Percentiles rank a stretch among this genome's conserved stretches.
These are phyloP conservation scores for Typha latifolia DNA, from an alignment of 176 grass and related monocot species.

Conservation along the genomic window DNA sequence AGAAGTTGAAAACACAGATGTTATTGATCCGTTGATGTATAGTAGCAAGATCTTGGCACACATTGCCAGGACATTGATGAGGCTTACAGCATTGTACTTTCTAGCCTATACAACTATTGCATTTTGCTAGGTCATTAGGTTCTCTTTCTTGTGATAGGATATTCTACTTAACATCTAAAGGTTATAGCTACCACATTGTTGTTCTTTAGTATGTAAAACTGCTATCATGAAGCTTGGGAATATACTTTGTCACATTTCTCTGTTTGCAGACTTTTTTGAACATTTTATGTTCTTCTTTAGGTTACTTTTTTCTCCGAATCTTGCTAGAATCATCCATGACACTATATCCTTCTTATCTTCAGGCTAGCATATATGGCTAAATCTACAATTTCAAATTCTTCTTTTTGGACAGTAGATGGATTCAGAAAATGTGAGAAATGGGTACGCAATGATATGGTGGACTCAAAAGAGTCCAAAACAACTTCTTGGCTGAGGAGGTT, in stretches of 20 bases:
- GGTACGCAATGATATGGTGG: slow-evolving; percentile 59
- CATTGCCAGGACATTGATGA: too few relatives aligned
- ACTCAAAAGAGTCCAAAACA: slow-evolving; percentile 84
- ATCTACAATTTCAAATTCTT: slow-evolving; percentile 24
- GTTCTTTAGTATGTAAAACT: too few relatives aligned
- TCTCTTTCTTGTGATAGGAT: too few relatives aligned
- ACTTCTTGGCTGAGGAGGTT: slow-evolving; percentile 95
- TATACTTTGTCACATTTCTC: too few relatives aligned
- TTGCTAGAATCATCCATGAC: slow-evolving; percentile 6
- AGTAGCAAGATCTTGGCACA: too few relatives aligned
- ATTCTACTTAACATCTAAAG: too few relatives aligned
- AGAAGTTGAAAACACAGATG: too few relatives aligned
- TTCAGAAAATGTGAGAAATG: slow-evolving; percentile 99
- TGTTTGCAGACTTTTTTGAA: background rate
- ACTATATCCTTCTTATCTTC: slow-evolving; percentile 18
- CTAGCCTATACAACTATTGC: background rate
- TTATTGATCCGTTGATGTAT: too few relatives aligned
- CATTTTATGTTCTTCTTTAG: background rate
- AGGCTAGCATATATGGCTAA: slow-evolving; percentile 42
- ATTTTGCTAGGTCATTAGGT: background rate
- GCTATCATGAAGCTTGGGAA: too few relatives aligned
- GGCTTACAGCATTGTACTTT: background rate
- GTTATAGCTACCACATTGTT: too few relatives aligned
- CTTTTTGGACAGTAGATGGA: slow-evolving; percentile 71
- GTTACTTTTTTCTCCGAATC: background rate